Evolutionary conservation across 345 rosid genomes (phyloP).

Genomic region (Moricandia arvensis): DNA sequence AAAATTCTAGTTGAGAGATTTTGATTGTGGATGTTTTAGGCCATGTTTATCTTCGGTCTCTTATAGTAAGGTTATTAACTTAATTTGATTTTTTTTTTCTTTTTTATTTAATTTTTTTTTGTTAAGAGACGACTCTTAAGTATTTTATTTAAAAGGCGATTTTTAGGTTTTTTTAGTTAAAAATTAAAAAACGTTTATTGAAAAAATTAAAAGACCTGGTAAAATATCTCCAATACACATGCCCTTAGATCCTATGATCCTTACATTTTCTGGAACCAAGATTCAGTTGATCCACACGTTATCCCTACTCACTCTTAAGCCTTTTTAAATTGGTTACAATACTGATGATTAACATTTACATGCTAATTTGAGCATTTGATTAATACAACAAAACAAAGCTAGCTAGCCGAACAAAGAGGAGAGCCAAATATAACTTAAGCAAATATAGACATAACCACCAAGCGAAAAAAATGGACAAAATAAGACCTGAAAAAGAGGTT

Average conservation of each 20-base stretch:
- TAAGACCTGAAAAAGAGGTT: conserved; percentile 30
- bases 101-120: no score
- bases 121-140: no score
- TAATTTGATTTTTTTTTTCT: no score
- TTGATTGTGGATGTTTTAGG: no score
- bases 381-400: background rate
- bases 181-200: no score
- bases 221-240: no score
- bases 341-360: conserved; percentile 2
- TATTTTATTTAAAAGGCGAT: no score
- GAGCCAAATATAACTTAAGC: conserved; percentile 20
- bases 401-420: conserved; percentile 15
- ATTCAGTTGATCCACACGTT: background rate
- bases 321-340: conserved; percentile 2
- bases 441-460: conserved; percentile 21
- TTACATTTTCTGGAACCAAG: background rate
- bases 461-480: conserved; percentile 5
- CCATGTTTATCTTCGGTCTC: no score
- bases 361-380: conserved; percentile 25
- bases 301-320: background rate
- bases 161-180: no score
- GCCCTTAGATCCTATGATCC: conserved; percentile 11
- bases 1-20: no score
- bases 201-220: no score
- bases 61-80: no score